Evolutionary conservation across 2,329 filamentous ascomycete species (phyloP).

Genomic region (Metarhizium rileyi): DNA sequence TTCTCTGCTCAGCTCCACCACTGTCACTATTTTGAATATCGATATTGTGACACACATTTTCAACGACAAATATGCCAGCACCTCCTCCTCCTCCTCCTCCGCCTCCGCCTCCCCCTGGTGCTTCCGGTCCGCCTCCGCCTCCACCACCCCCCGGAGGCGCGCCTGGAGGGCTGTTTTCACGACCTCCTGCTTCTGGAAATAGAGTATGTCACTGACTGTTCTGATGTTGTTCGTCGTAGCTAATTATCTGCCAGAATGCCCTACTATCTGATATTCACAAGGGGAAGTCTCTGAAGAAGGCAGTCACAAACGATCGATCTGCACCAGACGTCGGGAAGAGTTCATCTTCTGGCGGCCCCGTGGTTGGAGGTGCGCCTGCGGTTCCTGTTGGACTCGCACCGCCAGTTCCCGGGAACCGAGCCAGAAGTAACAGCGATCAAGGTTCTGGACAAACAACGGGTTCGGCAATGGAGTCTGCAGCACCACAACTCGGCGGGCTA

Average conservation of each 20-base stretch:
- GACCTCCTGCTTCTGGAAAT: conserved; percentile 44
- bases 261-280: conserved; percentile 82
- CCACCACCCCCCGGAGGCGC: conserved; percentile 51
- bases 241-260: conserved; percentile 53
- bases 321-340: conserved; percentile 52
- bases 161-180: conserved; percentile 34
- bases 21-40: neutral
- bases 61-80: conserved; percentile 24
- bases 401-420: conserved; percentile 59
- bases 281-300: conserved; percentile 70
- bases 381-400: conserved; percentile 63
- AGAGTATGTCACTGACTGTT: conserved; percentile 43
- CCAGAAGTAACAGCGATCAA: conserved; percentile 76
- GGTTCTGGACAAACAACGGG: conserved; percentile 34
- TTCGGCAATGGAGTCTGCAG: conserved; percentile 43
- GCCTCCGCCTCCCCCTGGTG: conserved; percentile 50
- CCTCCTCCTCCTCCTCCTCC: conserved; percentile 64
- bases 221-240: conserved; percentile 6
- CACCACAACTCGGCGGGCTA: conserved; percentile 72
- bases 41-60: neutral
- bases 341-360: conserved; percentile 38
- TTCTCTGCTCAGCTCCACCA: neutral
- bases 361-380: conserved; percentile 68
- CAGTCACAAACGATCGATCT: conserved; percentile 86
- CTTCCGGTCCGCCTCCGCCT: conserved; percentile 54